phyloP scores from a whole-genome alignment of 2,329 filamentous ascomycete genomes.

The Hymenoscyphus occultus region DNA sequence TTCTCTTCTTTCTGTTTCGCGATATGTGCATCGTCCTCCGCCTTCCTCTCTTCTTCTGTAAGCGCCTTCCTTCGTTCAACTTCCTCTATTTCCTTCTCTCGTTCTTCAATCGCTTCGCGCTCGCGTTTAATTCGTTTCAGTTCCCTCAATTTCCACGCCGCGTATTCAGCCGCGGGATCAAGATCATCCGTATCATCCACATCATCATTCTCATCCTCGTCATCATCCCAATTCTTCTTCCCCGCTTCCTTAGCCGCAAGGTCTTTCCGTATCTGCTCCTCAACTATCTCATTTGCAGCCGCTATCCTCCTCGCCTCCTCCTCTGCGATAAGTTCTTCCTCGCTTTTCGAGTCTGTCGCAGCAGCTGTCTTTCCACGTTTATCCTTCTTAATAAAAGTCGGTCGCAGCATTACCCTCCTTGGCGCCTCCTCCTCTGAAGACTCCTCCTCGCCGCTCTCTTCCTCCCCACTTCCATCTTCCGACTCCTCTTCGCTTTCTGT shows the following conservation, averaged over 20 bases:
- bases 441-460: constrained; percentile 53
- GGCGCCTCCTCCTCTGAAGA: constrained; percentile 51
- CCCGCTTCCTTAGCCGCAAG: constrained; percentile 70
- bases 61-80: constrained; percentile 84
- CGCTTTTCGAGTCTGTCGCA: constrained; percentile 37
- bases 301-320: constrained; percentile 66
- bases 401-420: constrained; percentile 56
- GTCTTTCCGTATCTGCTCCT: constrained; percentile 83
- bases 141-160: constrained; percentile 92
- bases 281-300: constrained; percentile 74
- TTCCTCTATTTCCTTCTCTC: constrained; percentile 83
- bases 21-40: constrained; percentile 78
- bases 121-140: constrained; percentile 84
- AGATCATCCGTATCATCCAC: constrained; percentile 87
- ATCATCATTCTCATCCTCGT: constrained; percentile 65
- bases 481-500: constrained; percentile 51
- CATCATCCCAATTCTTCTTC: constrained; percentile 81
- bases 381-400: constrained; percentile 61
- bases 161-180: constrained; percentile 83
- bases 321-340: constrained; percentile 45
- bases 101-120: constrained; percentile 76
- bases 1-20: constrained; percentile 56
- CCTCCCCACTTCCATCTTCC: constrained; percentile 34
- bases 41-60: constrained; percentile 78
- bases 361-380: constrained; percentile 41